These are phyloP conservation scores for Alternaria consortialis DNA, from an alignment of 2,329 filamentous ascomycete genomes.

Conservation along the genomic window DNA sequence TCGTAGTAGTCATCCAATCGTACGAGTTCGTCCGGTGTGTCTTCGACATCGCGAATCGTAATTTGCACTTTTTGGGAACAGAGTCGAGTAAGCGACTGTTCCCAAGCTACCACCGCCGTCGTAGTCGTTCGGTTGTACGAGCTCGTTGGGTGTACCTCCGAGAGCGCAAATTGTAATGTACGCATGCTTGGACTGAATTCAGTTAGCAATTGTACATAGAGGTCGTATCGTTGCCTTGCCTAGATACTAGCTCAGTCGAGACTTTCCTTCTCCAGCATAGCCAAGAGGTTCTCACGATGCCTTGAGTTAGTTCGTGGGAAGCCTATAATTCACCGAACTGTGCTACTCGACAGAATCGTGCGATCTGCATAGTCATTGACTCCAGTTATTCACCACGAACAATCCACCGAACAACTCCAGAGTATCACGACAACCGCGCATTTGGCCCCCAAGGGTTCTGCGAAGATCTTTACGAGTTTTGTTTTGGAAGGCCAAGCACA, in stretches of 20 bases:
- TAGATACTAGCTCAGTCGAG: not conserved
- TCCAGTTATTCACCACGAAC: not conserved
- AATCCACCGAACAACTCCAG: not conserved
- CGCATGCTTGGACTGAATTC: not conserved
- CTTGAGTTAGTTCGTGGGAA: not conserved
- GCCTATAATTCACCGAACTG: not conserved
- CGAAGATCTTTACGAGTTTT: not conserved
- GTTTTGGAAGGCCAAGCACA: not conserved
- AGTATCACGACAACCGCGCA: not conserved
- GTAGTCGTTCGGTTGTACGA: not conserved
- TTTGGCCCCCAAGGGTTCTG: not conserved
- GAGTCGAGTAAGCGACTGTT: not conserved
- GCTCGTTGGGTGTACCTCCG: not conserved
- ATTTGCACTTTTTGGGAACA: not conserved
- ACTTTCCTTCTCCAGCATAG: not conserved
- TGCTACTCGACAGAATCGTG: not conserved
- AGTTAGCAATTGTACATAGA: not conserved
- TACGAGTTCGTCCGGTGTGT: not conserved
- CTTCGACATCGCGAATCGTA: not conserved
- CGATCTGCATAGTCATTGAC: not conserved
- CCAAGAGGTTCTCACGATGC: not conserved
- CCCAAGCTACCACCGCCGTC: not conserved
- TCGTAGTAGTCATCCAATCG: not conserved
- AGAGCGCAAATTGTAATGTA: not conserved
- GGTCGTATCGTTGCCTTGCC: not conserved